Percentiles rank a stretch among this genome's conserved stretches.
Conservation (phyloP, 2,329 filamentous ascomycete genomes). For the Chaetomiaceae sp. region DNA sequence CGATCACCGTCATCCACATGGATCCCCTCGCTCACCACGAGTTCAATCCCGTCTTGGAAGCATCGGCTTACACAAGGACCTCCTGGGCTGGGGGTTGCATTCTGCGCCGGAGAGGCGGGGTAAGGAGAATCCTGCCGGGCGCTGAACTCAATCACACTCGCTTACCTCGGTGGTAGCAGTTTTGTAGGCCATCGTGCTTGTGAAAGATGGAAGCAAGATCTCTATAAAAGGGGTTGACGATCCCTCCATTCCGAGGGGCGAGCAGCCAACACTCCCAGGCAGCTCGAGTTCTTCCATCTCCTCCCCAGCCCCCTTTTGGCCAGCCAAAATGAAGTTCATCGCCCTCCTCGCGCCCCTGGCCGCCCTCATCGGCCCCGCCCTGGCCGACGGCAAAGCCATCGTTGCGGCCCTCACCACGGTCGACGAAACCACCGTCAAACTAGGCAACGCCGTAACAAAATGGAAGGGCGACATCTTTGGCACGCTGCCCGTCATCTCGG, state of each 20-base stretch:
- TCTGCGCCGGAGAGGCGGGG: neutral
- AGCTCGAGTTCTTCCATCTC: neutral
- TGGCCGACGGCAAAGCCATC: slow-evolving; percentile 36
- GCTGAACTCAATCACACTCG: neutral
- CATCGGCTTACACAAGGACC: too few relatives aligned
- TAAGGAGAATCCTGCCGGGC: neutral
- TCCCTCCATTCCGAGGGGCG: neutral
- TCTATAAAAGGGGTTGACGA: neutral
- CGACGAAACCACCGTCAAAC: slow-evolving; percentile 30
- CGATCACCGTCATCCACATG: neutral
- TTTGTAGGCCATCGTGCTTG: neutral
- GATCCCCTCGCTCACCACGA: too few relatives aligned
- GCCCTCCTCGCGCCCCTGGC: slow-evolving; percentile 19
- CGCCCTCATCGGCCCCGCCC: slow-evolving; percentile 14
- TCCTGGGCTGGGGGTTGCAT: neutral
- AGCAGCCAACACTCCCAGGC: too few relatives aligned
- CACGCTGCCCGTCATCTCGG: slow-evolving; percentile 38
- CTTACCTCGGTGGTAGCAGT: neutral
- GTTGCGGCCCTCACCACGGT: slow-evolving; percentile 35
- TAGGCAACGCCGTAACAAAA: slow-evolving; percentile 33
- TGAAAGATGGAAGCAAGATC: neutral
- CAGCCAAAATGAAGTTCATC: slow-evolving; percentile 17
- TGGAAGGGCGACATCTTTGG: slow-evolving; percentile 39
- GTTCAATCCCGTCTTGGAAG: too few relatives aligned
- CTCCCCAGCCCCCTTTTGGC: too few relatives aligned